Evolutionary conservation across 129 eudicot species (phyloP), one percentile per base, ranked within the genome.

Genomic region (Flaveria brownii): DNA sequence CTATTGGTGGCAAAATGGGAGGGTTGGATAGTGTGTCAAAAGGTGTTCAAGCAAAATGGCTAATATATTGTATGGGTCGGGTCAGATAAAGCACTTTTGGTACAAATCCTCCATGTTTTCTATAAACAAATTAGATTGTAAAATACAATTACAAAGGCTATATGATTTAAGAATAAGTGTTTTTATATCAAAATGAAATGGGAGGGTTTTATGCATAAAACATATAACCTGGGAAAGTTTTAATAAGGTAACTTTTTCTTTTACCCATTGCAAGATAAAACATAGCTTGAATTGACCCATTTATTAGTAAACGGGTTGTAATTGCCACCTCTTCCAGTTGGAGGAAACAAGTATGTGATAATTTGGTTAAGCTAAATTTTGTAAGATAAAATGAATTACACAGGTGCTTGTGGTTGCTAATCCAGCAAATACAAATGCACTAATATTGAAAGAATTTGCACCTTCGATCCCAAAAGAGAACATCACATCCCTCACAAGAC

Each of bases 341-440:
- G 80, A 60, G 18, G 33, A 64, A 46, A 45, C 0, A 47, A 36
- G 1, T 36, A 36, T 0, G 41, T 36, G 41, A 36, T 36, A 36
- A 36, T 5, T 36, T 36, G 0, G 1, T 39, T 14, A 12, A 55
- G 45, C 30, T 73, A 80, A 80, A 74, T 18, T 0, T 68, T 47
- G 11, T 25, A 20, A 51, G 12, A 22, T 69, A 1, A 79, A 61
- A 71, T 74, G 10, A 75, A 51, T 62, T 71, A 9, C 49, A 9
- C 84, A 94, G 96, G 99, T 94, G 64, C 84, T 94, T 86, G 97
- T 91, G 73, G 97, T 91, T 84, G 96, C 99, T 42, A 86, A 94
- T 82, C 96, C 99, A 54, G 94, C 94, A 80, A 91, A 94, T 80
- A 94, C 99, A 62, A 91, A 94, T 73, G 99, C 97, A 20, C 80